These are phyloP conservation scores for Bruguiera sexangula DNA, from an alignment of 345 rosid genomes.

Conservation along the genomic window DNA sequence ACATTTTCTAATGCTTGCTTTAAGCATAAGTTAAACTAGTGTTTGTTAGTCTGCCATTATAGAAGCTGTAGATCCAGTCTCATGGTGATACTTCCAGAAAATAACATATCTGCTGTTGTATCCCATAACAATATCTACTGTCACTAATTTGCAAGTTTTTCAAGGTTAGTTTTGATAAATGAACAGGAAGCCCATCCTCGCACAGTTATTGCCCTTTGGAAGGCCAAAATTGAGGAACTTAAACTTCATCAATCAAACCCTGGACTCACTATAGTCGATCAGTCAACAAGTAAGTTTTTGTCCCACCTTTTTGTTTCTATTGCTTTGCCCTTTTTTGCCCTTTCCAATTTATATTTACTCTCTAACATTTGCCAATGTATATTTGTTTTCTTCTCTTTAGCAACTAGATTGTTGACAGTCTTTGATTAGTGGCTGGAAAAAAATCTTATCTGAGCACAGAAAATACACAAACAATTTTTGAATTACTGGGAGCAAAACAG, in stretches of 20 bases:
- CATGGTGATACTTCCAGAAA: no score
- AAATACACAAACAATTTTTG: no score
- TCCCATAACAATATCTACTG: background rate
- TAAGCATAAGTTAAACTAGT: no score
- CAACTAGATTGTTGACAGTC: background rate
- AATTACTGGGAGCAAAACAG: background rate
- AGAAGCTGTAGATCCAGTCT: no score
- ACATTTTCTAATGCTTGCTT: no score
- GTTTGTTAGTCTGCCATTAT: no score
- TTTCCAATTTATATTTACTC: background rate
- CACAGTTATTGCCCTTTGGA: slow-evolving; percentile 38
- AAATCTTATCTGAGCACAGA: no score
- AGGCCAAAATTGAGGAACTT: slow-evolving; percentile 49
- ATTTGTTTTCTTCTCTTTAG: background rate
- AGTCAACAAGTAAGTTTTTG: slow-evolving; percentile 37
- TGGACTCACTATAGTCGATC: slow-evolving; percentile 30
- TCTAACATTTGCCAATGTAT: background rate
- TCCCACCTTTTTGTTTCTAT: background rate
- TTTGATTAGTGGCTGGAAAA: no score
- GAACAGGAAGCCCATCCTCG: slow-evolving; percentile 45
- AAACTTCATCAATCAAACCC: slow-evolving; percentile 41
- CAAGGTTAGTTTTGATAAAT: slow-evolving; percentile 11
- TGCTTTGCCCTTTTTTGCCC: background rate
- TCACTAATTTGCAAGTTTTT: background rate
- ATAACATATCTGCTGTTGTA: no score